Evolutionary conservation across 192 early-diverging fungal species (phyloP).

Genomic region (Geranomyces variabilis): DNA sequence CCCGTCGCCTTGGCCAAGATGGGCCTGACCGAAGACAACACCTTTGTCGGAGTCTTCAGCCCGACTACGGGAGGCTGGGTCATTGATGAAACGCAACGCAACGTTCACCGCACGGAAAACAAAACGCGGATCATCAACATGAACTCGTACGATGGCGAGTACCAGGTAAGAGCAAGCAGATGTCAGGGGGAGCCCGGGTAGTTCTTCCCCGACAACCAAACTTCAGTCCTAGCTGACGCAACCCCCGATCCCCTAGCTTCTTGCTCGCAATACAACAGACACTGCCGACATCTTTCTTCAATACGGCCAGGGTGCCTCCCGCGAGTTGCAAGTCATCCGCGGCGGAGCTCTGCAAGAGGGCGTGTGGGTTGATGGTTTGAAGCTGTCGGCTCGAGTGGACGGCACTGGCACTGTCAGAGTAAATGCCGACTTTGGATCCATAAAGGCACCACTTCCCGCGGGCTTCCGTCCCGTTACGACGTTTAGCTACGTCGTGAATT

Average conservation of each 20-base stretch:
- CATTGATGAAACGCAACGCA: slow-evolving; percentile 9
- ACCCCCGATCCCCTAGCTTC: background rate
- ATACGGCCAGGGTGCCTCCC: slow-evolving; percentile 4
- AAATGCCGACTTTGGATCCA: slow-evolving; percentile 1
- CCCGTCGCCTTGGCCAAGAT: background rate
- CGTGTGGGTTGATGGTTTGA: slow-evolving; percentile 2
- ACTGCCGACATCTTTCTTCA: slow-evolving; percentile 10
- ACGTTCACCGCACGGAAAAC: slow-evolving; percentile 8
- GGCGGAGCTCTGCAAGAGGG: slow-evolving; percentile 4
- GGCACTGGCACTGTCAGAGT: background rate
- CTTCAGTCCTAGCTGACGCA: too few species aligned
- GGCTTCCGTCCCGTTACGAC: slow-evolving; percentile 3
- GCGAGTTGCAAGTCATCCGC: slow-evolving; percentile 5
- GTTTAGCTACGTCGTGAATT: background rate
- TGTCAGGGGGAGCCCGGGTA: too few species aligned
- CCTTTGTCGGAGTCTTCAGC: background rate
- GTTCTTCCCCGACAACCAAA: too few species aligned
- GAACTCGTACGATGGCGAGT: slow-evolving; percentile 7
- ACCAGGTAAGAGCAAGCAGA: background rate
- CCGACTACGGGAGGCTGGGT: background rate
- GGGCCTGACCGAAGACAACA: slow-evolving; percentile 8
- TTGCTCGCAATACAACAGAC: slow-evolving; percentile 10
- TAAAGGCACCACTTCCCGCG: background rate
- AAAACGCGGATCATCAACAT: slow-evolving; percentile 7
- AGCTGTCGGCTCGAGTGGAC: slow-evolving; percentile 1